These are phyloP conservation scores for Asterochloris erici DNA, from an alignment of 139 green algal species.

Conservation along the genomic window DNA sequence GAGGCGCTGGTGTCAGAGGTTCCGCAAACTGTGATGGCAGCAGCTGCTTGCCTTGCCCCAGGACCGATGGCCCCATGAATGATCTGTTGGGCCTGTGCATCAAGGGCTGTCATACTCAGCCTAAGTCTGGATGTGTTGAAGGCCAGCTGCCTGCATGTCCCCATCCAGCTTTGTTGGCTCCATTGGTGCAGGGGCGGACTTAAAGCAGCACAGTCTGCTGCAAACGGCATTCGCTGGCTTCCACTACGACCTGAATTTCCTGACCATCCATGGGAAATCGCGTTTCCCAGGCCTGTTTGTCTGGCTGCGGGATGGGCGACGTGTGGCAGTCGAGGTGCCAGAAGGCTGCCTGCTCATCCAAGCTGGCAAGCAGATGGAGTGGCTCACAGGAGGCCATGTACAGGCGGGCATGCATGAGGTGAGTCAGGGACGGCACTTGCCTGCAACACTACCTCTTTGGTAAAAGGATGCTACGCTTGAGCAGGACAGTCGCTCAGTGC, in stretches of 20 bases:
- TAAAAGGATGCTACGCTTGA: too few species aligned
- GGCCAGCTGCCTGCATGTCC: not conserved
- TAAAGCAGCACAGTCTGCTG: slow-evolving; percentile 38
- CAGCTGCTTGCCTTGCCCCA: not conserved
- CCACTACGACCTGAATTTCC: slow-evolving; percentile 93
- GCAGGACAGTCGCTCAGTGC: too few species aligned
- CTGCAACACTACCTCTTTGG: not conserved
- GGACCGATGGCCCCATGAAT: not conserved
- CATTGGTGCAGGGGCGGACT: slow-evolving; percentile 11
- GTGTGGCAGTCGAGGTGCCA: slow-evolving; percentile 66
- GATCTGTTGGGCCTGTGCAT: not conserved
- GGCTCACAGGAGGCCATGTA: slow-evolving; percentile 81
- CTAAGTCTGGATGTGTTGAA: too few species aligned
- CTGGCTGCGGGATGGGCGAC: slow-evolving; percentile 76
- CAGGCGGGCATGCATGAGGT: slow-evolving; percentile 90
- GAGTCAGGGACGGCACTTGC: not conserved
- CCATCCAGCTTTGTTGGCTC: not conserved
- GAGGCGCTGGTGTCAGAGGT: not conserved
- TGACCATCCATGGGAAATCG: slow-evolving; percentile 86
- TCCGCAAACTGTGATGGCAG: not conserved
- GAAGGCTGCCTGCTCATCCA: slow-evolving; percentile 85
- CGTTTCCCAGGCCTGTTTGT: slow-evolving; percentile 68
- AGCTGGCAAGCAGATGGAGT: slow-evolving; percentile 91
- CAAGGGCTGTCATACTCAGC: too few species aligned
- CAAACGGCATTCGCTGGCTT: slow-evolving; percentile 78